Evolutionary conservation across 257 asterid species (phyloP).

Genomic region (Voacanga thouarsii): DNA sequence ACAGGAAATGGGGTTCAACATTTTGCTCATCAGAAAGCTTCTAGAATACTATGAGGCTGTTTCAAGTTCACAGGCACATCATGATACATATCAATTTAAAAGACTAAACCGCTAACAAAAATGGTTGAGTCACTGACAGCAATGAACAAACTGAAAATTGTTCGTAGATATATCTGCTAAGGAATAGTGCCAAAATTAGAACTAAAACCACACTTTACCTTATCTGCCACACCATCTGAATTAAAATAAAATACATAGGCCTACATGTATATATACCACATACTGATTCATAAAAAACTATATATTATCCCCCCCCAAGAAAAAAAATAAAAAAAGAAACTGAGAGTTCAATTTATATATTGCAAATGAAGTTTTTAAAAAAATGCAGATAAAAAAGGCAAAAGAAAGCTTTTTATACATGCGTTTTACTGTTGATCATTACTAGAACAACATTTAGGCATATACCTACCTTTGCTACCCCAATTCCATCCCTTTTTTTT

Average conservation of each 20-base stretch:
- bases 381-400: neutral
- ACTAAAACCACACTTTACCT: neutral
- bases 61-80: neutral
- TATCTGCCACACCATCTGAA: neutral
- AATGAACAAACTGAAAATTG: neutral
- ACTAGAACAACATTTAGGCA: no score
- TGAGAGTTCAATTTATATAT: neutral
- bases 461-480: no score
- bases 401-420: neutral
- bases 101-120: neutral
- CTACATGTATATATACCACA: neutral
- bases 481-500: no score
- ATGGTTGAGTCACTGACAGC: neutral
- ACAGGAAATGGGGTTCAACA: neutral
- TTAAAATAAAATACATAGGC: neutral
- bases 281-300: neutral
- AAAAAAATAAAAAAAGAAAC: neutral
- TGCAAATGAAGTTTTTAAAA: neutral
- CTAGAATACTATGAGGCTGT: neutral
- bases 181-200: neutral
- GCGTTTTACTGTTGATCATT: neutral
- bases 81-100: neutral
- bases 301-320: no score
- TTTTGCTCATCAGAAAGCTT: neutral
- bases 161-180: neutral